Conservation (phyloP, 768 basidiomycete genomes). For the Kwoniella europaea region DNA sequence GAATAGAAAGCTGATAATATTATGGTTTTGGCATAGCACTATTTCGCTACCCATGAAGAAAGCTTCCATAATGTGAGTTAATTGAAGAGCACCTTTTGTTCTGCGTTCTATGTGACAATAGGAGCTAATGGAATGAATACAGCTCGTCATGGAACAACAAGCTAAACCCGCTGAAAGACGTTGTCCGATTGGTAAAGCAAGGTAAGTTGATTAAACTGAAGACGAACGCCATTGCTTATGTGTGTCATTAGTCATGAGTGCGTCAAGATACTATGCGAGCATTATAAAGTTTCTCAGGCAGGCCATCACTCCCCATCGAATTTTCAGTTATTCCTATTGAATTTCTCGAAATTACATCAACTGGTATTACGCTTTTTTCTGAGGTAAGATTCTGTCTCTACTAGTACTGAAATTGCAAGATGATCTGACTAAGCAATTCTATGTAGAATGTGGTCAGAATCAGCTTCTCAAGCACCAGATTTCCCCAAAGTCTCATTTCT, state of each 20-base stretch:
- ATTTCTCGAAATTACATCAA: slow-evolving; percentile 42
- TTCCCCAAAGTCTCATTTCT: slow-evolving; percentile 41
- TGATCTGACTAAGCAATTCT: too few species aligned
- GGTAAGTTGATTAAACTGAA: slow-evolving; percentile 21
- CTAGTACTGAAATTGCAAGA: not conserved
- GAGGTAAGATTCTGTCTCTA: slow-evolving; percentile 22
- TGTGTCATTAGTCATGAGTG: slow-evolving; percentile 41
- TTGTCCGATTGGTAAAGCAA: slow-evolving; percentile 49
- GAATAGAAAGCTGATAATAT: not conserved
- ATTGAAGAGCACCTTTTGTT: not conserved
- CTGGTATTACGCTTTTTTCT: slow-evolving; percentile 50
- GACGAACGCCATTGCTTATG: slow-evolving; percentile 6
- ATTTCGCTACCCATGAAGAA: slow-evolving; percentile 46
- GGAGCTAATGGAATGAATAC: slow-evolving; percentile 13
- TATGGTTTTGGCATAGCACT: slow-evolving; percentile 30
- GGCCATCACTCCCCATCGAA: slow-evolving; percentile 38
- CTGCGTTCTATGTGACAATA: not conserved
- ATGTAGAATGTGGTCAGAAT: slow-evolving; percentile 51
- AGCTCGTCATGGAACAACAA: slow-evolving; percentile 48
- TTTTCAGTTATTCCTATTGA: slow-evolving; percentile 48
- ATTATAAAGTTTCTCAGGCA: slow-evolving; percentile 48
- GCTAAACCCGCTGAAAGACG: slow-evolving; percentile 34
- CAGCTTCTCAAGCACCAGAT: slow-evolving; percentile 41
- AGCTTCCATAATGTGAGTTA: slow-evolving; percentile 44
- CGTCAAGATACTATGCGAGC: slow-evolving; percentile 51